Percentiles rank a stretch among this genome's conserved stretches.
Conservation (phyloP, 1,284 basidiomycete species). For the Gymnopus androsaceus region DNA sequence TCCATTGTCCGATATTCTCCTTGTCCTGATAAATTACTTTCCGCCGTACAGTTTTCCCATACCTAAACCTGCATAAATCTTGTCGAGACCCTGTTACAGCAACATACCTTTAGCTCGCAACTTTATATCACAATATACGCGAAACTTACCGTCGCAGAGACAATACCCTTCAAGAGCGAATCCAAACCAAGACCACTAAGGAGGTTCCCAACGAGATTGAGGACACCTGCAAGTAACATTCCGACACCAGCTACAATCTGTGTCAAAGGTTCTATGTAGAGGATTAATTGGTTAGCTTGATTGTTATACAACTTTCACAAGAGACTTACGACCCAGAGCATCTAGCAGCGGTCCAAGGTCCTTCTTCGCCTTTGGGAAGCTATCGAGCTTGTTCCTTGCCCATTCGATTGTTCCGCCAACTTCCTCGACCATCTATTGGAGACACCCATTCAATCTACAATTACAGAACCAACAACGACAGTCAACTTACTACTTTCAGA, state of each 20-base stretch:
- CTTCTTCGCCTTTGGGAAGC: slow-evolving; percentile 39
- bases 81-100: slow-evolving; percentile 11
- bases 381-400: slow-evolving; percentile 37
- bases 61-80: slow-evolving; percentile 10
- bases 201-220: slow-evolving; percentile 23
- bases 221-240: slow-evolving; percentile 21
- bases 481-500: slow-evolving; percentile 34
- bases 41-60: slow-evolving; percentile 9
- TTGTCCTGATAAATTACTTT: neutral
- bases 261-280: slow-evolving; percentile 10
- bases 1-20: neutral
- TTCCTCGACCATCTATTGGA: slow-evolving; percentile 34
- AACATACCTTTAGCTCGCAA: too few species aligned
- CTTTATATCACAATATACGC: neutral
- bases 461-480: neutral
- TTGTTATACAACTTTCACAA: neutral
- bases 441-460: neutral
- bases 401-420: slow-evolving; percentile 41
- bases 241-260: slow-evolving; percentile 16
- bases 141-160: neutral
- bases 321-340: slow-evolving; percentile 22
- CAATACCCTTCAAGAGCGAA: slow-evolving; percentile 27
- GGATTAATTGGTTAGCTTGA: too few species aligned
- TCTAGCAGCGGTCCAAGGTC: slow-evolving; percentile 40
- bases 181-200: slow-evolving; percentile 24